These are phyloP conservation scores for Leucoagaricus sp. DNA, from an alignment of 1,284 basidiomycete genomes.

Conservation along the genomic window DNA sequence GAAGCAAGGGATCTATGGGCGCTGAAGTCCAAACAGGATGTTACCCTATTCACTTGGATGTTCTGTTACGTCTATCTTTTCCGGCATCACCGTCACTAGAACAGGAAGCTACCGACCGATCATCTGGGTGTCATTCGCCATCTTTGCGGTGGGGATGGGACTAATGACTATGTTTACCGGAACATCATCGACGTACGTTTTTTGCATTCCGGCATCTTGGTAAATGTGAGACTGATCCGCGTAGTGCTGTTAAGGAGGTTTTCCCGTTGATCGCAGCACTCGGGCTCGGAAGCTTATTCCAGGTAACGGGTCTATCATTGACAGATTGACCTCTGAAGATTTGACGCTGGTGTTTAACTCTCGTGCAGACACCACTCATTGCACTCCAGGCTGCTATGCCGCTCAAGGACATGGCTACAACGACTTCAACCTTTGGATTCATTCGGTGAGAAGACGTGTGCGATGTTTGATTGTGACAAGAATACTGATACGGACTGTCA, in stretches of 20 bases:
- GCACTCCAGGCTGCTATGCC: constrained; percentile 83
- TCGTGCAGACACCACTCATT: constrained; percentile 63
- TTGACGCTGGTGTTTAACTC: constrained; percentile 9
- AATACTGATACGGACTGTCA: background rate
- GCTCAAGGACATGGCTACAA: constrained; percentile 78
- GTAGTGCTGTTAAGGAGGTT: constrained; percentile 58
- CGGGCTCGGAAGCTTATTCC: constrained; percentile 67
- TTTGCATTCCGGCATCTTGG: background rate
- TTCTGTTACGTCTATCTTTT: constrained; percentile 55
- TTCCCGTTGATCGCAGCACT: constrained; percentile 61
- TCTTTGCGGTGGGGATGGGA: constrained; percentile 64
- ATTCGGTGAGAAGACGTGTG: constrained; percentile 48
- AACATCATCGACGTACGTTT: constrained; percentile 46
- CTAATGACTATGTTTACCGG: constrained; percentile 59
- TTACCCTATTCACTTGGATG: constrained; percentile 73
- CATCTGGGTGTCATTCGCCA: constrained; percentile 59
- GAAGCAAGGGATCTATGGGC: background rate
- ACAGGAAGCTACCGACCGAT: constrained; percentile 64
- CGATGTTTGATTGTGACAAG: background rate
- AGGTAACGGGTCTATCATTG: constrained; percentile 37
- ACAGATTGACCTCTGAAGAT: background rate
- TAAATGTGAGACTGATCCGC: constrained; percentile 11
- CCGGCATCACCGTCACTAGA: constrained; percentile 62
- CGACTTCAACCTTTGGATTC: constrained; percentile 71
- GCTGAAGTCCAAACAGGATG: constrained; percentile 47